Evolutionary conservation across 495 filamentous ascomycete genomes (phyloP).

Genomic region (Lasiosphaeriaceae sp.): DNA sequence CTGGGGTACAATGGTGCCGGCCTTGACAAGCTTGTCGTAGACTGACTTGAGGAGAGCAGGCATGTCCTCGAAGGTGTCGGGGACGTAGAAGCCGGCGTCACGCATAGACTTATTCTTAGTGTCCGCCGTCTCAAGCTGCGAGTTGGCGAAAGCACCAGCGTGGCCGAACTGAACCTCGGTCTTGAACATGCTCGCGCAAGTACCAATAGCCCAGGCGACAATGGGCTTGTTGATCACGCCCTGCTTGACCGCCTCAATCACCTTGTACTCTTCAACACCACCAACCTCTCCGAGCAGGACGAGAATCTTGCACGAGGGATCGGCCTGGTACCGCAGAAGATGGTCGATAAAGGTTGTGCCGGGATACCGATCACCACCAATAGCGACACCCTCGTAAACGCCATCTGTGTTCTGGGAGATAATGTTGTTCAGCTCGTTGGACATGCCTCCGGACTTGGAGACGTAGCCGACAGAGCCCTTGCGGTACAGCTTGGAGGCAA

Average conservation of each 20-base stretch:
- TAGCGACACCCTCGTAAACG: conserved; percentile 98
- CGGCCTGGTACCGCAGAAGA: conserved; percentile 87
- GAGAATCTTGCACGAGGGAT: conserved; percentile 96
- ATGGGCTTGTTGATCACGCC: conserved; percentile 96
- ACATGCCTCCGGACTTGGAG: conserved; percentile 99
- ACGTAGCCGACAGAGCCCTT: conserved; percentile 98
- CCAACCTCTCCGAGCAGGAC: conserved; percentile 95
- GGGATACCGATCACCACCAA: conserved; percentile 97
- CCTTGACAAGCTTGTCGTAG: conserved; percentile 78
- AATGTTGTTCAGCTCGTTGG: conserved; percentile 99
- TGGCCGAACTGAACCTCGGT: conserved; percentile 99
- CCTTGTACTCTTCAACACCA: conserved; percentile 99
- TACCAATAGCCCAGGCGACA: conserved; percentile 98
- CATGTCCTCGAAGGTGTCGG: conserved; percentile 95
- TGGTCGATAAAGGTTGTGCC: conserved; percentile 99
- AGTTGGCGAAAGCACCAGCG: conserved; percentile 98
- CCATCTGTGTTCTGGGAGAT: conserved; percentile 91
- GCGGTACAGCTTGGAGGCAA: conserved; percentile 99
- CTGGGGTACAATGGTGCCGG: conserved; percentile 78
- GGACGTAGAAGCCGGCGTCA: conserved; percentile 87
- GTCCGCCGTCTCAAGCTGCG: conserved; percentile 93
- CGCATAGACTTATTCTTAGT: conserved; percentile 95
- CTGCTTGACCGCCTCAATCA: conserved; percentile 94
- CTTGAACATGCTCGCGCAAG: conserved; percentile 99
- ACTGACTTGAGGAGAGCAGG: conserved; percentile 69